Evolutionary conservation across 345 rosid genomes (phyloP).

Genomic region (Euphorbia lathyris): DNA sequence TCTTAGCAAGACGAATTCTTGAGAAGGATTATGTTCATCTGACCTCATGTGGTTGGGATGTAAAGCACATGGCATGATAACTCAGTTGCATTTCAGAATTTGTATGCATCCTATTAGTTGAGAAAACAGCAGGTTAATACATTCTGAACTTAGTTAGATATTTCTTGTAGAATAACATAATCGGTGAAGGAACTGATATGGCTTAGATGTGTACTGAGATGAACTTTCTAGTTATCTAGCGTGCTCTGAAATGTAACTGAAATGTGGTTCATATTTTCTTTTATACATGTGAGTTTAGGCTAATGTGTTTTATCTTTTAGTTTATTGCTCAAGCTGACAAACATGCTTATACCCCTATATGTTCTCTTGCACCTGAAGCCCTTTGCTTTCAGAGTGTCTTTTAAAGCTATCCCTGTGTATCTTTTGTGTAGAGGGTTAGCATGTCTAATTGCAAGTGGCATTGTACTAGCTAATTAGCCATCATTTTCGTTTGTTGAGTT

Average conservation of each 20-base stretch:
- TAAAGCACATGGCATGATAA: not conserved
- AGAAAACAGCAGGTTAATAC: not conserved
- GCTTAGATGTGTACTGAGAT: not conserved
- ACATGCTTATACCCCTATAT: too few relatives aligned
- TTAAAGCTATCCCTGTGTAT: not conserved
- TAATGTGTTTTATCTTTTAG: not conserved
- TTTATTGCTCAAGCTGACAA: too few relatives aligned
- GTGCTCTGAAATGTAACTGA: not conserved
- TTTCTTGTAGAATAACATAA: not conserved
- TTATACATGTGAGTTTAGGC: not conserved
- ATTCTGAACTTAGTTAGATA: not conserved
- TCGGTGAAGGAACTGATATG: not conserved
- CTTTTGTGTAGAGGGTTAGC: not conserved
- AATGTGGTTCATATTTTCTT: not conserved
- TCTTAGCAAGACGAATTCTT: too few relatives aligned
- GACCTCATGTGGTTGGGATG: not conserved
- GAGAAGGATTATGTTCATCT: too few relatives aligned
- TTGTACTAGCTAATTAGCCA: not conserved
- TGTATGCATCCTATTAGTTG: not conserved
- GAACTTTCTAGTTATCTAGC: not conserved
- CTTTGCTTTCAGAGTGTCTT: too few relatives aligned
- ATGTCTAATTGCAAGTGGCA: not conserved
- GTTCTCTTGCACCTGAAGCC: too few relatives aligned
- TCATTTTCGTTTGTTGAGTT: not conserved
- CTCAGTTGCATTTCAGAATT: not conserved